These are phyloP conservation scores for Coffea canephora DNA, from an alignment of 257 asterid species.

Conservation along the genomic window DNA sequence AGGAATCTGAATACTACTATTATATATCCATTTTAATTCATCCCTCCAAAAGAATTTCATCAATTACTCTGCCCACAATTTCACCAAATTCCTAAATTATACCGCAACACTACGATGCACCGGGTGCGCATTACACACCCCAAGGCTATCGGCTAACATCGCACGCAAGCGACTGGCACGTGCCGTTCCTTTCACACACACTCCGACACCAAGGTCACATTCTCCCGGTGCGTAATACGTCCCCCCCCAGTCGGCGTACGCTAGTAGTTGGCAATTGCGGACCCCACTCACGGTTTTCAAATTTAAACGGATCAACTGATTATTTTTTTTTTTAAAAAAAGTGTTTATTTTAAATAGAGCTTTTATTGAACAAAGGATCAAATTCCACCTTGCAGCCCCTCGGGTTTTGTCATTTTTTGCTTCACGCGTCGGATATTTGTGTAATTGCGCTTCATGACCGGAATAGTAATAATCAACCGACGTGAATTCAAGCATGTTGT, in stretches of 20 bases:
- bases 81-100: not conserved
- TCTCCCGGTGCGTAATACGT: not conserved
- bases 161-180: not conserved
- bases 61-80: not conserved
- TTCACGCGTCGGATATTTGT: not conserved
- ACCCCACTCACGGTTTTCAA: not conserved
- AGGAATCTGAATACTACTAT: conserved; percentile 20
- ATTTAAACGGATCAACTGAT: not conserved
- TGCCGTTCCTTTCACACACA: not conserved
- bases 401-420: not conserved
- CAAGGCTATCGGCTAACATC: not conserved
- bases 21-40: conserved; percentile 10
- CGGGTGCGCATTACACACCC: conserved; percentile 1
- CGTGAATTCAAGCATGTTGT: no score
- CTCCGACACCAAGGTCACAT: not conserved
- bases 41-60: not conserved
- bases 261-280: not conserved
- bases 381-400: not conserved
- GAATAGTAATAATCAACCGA: no score
- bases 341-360: no score
- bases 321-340: no score
- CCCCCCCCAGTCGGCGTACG: not conserved
- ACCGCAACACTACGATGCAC: not conserved
- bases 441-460: not conserved
- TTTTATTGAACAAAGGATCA: not conserved